These are phyloP conservation scores for Xylariaceae sp. DNA, from an alignment of 2,329 filamentous ascomycete species.

Conservation along the genomic window DNA sequence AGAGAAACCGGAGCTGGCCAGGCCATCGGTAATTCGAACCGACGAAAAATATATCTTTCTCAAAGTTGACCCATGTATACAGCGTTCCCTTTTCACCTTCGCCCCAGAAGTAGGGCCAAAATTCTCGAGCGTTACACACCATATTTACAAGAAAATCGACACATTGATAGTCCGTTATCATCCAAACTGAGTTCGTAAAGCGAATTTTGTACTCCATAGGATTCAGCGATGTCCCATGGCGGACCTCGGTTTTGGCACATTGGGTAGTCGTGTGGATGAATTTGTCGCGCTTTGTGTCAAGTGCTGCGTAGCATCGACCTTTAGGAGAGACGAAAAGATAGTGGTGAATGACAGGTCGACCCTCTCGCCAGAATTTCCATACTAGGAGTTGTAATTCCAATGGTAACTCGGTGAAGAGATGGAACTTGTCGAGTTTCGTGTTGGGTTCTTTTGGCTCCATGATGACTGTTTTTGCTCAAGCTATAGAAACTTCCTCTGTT, in stretches of 20 bases:
- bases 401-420: not conserved
- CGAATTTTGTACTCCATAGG: not conserved
- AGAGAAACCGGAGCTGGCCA: not conserved
- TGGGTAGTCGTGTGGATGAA: not conserved
- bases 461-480: too few relatives aligned
- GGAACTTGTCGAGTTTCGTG: not conserved
- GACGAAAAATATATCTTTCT: conserved; percentile 3
- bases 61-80: conserved; percentile 1
- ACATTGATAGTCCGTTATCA: not conserved
- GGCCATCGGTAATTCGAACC: not conserved
- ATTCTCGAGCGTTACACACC: too few relatives aligned
- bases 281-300: not conserved
- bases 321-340: not conserved
- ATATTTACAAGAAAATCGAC: too few relatives aligned
- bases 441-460: too few relatives aligned
- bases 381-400: not conserved
- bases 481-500: too few relatives aligned
- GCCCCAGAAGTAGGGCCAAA: not conserved
- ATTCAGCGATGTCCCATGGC: not conserved
- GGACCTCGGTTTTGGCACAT: not conserved
- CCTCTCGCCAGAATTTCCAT: not conserved
- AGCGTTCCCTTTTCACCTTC: not conserved
- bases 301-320: not conserved
- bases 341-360: not conserved
- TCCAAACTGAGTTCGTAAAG: not conserved